Evolutionary conservation across 1,284 basidiomycete species (phyloP).

Genomic region (Thecaphora frezii): DNA sequence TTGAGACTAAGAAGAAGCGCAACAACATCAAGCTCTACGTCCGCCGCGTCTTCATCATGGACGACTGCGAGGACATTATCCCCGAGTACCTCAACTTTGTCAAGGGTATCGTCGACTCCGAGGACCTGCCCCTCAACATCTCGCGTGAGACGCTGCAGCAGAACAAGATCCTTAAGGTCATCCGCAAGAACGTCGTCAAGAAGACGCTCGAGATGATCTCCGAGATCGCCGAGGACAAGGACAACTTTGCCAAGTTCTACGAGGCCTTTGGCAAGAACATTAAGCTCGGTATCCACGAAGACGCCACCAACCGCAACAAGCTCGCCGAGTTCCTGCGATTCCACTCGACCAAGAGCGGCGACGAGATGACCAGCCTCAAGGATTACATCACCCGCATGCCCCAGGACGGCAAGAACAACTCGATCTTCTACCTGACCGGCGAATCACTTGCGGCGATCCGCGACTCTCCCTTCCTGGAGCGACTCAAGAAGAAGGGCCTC

Average conservation of each 20-base stretch:
- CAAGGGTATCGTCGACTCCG: constrained; percentile 93
- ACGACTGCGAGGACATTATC: constrained; percentile 99
- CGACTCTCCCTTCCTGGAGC: constrained; percentile 98
- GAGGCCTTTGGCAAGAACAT: constrained; percentile 68
- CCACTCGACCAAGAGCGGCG: constrained; percentile 91
- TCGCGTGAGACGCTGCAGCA: constrained; percentile 99
- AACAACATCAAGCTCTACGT: constrained; percentile 99
- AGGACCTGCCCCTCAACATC: constrained; percentile 99
- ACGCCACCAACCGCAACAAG: constrained; percentile 97
- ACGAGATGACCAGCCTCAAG: constrained; percentile 94
- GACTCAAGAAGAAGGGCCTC: constrained; percentile 99
- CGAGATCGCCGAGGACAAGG: constrained; percentile 99
- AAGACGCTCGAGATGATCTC: constrained; percentile 92
- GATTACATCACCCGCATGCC: constrained; percentile 99
- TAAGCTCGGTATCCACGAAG: constrained; percentile 95
- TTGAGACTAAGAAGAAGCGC: constrained; percentile 99
- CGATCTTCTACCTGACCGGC: constrained; percentile 91
- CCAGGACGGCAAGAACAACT: constrained; percentile 94
- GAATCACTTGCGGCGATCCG: constrained; percentile 88
- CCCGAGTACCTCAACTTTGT: constrained; percentile 99
- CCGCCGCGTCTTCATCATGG: constrained; percentile 99
- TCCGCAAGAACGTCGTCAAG: constrained; percentile 85
- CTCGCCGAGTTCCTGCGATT: constrained; percentile 99
- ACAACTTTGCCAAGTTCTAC: constrained; percentile 98
- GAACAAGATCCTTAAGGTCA: constrained; percentile 99